These are phyloP conservation scores for Phallus indusiatus DNA, from an alignment of 768 basidiomycete species.

Conservation along the genomic window DNA sequence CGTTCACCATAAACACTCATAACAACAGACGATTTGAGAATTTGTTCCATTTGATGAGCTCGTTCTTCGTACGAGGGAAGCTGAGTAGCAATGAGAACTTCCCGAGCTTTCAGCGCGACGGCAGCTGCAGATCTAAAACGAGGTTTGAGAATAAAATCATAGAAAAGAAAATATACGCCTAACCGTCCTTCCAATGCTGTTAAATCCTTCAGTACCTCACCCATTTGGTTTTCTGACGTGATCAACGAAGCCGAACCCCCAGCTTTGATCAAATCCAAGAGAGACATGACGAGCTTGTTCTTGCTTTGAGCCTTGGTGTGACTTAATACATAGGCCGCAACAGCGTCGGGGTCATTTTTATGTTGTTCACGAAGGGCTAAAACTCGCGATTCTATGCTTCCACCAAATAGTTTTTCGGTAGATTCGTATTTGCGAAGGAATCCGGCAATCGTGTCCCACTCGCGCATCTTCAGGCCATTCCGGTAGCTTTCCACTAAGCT, in stretches of 20 bases:
- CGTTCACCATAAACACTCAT: constrained; percentile 87
- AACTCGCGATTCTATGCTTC: constrained; percentile 88
- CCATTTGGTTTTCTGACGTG: constrained; percentile 62
- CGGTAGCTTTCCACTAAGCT: constrained; percentile 73
- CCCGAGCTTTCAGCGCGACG: constrained; percentile 91
- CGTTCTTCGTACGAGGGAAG: constrained; percentile 98
- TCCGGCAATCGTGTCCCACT: constrained; percentile 65
- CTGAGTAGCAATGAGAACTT: constrained; percentile 91
- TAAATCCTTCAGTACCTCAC: constrained; percentile 68
- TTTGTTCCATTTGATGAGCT: constrained; percentile 84
- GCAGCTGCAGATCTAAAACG: constrained; percentile 71
- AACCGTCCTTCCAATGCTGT: constrained; percentile 85
- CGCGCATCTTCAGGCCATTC: constrained; percentile 79
- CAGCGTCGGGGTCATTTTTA: constrained; percentile 88
- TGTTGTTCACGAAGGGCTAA: constrained; percentile 83
- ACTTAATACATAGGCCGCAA: constrained; percentile 77
- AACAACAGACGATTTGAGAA: constrained; percentile 81
- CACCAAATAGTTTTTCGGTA: constrained; percentile 89
- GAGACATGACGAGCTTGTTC: constrained; percentile 72
- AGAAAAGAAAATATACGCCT: constrained; percentile 18
- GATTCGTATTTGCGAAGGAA: constrained; percentile 72
- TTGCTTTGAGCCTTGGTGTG: constrained; percentile 95
- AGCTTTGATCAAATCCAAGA: constrained; percentile 86
- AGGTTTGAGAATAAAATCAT: neutral
- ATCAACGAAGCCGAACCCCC: constrained; percentile 61